Conservation (phyloP, 1,139 yeast species). For the Barnettozyma hawaiiensis region DNA sequence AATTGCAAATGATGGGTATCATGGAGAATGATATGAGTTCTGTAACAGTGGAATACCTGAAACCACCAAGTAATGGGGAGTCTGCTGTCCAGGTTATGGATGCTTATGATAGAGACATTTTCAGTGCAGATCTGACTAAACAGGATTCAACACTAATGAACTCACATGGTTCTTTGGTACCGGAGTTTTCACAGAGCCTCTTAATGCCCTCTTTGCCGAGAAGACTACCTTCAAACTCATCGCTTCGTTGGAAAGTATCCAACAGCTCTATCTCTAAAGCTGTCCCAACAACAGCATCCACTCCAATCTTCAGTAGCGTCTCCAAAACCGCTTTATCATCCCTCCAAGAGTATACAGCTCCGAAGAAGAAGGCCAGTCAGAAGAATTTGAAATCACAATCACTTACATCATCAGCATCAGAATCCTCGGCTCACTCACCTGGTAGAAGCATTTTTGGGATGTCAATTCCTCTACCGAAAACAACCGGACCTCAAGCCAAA, state of each 20-base stretch:
- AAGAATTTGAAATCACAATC: background rate
- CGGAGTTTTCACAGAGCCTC: slow-evolving; percentile 5
- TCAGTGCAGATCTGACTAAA: slow-evolving; percentile 23
- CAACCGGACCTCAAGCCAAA: background rate
- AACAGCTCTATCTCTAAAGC: slow-evolving; percentile 21
- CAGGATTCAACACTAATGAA: background rate
- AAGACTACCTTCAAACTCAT: slow-evolving; percentile 11
- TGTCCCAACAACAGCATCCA: slow-evolving; percentile 17
- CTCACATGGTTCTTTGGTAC: background rate
- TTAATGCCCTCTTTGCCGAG: slow-evolving; percentile 10
- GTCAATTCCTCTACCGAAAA: slow-evolving; percentile 8
- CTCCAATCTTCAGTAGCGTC: slow-evolving; percentile 23
- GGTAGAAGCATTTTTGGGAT: slow-evolving; percentile 5
- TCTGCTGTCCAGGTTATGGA: slow-evolving; percentile 50
- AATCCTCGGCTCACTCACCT: slow-evolving; percentile 7
- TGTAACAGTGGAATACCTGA: slow-evolving; percentile 54
- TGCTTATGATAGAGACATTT: slow-evolving; percentile 52
- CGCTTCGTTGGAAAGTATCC: slow-evolving; percentile 22
- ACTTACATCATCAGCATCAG: slow-evolving; percentile 1
- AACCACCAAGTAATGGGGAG: slow-evolving; percentile 24
- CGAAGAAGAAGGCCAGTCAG: slow-evolving; percentile 1
- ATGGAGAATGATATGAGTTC: slow-evolving; percentile 83
- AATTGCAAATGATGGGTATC: slow-evolving; percentile 96
- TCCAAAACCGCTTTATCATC: slow-evolving; percentile 22
- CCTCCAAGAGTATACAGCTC: slow-evolving; percentile 16